These are phyloP conservation scores for Podospora anserina DNA, from an alignment of 495 filamentous ascomycete species.

Conservation along the genomic window DNA sequence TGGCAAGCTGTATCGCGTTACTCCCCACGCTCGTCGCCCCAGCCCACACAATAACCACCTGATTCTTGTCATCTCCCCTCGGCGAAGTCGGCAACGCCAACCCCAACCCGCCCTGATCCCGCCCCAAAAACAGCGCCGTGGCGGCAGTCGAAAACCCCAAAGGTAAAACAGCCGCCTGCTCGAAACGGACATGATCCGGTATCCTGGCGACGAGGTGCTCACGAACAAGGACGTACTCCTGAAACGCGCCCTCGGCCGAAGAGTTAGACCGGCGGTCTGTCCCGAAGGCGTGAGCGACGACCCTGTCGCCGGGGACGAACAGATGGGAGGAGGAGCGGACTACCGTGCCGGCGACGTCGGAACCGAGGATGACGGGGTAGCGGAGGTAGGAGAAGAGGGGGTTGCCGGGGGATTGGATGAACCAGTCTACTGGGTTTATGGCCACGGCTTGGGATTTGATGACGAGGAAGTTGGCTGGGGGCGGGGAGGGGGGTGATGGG, in stretches of 20 bases:
- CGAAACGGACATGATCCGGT: slow-evolving; percentile 42
- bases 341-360: slow-evolving; percentile 52
- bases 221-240: slow-evolving; percentile 38
- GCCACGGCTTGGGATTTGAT: slow-evolving; percentile 37
- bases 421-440: slow-evolving; percentile 48
- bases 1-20: slow-evolving; percentile 60
- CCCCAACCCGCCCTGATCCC: slow-evolving; percentile 28
- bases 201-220: slow-evolving; percentile 33
- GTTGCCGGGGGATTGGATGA: slow-evolving; percentile 34
- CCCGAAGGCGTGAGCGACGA: slow-evolving; percentile 32
- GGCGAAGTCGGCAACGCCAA: slow-evolving; percentile 23
- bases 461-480: slow-evolving; percentile 27
- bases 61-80: slow-evolving; percentile 29
- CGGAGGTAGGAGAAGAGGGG: slow-evolving; percentile 28
- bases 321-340: slow-evolving; percentile 41
- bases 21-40: slow-evolving; percentile 57
- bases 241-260: slow-evolving; percentile 29
- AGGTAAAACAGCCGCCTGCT: slow-evolving; percentile 47
- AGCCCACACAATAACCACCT: slow-evolving; percentile 57
- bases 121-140: slow-evolving; percentile 20
- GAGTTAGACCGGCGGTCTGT: slow-evolving; percentile 18
- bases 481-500: slow-evolving; percentile 20
- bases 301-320: slow-evolving; percentile 42
- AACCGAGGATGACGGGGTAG: slow-evolving; percentile 51
- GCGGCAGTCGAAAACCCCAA: slow-evolving; percentile 48